Evolutionary conservation across 2,329 filamentous ascomycete species (phyloP).

Genomic region (Fusarium pseudograminearum): DNA sequence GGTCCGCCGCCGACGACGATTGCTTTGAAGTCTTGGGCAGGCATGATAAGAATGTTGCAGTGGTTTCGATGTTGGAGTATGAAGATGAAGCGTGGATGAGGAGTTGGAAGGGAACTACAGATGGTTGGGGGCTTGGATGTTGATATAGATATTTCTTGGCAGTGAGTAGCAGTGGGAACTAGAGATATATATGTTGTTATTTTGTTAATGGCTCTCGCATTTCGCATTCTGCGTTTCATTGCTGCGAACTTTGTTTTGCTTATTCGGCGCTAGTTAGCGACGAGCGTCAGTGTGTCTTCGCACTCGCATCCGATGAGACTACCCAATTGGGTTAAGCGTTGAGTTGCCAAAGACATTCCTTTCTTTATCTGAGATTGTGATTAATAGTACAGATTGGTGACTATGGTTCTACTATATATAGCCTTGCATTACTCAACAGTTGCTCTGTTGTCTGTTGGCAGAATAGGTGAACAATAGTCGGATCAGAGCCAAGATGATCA

Average conservation of each 20-base stretch:
- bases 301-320: slow-evolving; percentile 14
- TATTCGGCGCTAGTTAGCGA: background rate
- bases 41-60: background rate
- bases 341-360: background rate
- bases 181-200: background rate
- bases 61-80: background rate
- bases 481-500: background rate
- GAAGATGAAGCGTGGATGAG: background rate
- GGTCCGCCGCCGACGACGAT: slow-evolving; percentile 49
- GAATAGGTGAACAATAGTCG: background rate
- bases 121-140: background rate
- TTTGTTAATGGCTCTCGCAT: background rate
- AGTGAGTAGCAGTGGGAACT: background rate
- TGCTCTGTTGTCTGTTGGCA: background rate
- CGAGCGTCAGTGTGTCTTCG: slow-evolving; percentile 6
- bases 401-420: background rate
- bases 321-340: background rate
- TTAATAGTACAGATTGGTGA: background rate
- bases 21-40: slow-evolving; percentile 21
- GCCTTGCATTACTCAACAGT: background rate
- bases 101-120: no score
- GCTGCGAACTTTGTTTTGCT: background rate
- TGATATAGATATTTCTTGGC: background rate
- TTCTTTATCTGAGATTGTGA: background rate
- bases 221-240: background rate